Conservation (phyloP, 2,329 filamentous ascomycete genomes). For the Cytospora paraplurivora region DNA sequence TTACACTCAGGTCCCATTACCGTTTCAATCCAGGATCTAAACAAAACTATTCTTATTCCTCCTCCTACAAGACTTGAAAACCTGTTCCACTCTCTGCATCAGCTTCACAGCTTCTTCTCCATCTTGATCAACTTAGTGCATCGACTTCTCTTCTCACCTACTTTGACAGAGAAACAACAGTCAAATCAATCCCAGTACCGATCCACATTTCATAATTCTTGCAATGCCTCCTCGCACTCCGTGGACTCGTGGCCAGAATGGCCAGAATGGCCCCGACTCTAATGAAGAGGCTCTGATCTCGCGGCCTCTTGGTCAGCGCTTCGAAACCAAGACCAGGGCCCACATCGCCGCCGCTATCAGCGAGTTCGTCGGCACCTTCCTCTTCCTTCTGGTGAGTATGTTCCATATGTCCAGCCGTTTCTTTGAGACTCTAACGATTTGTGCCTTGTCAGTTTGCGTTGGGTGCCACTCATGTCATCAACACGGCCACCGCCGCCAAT, state of each 20-base stretch:
- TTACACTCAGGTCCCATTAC: too few relatives aligned
- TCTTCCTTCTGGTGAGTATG: conserved; percentile 49
- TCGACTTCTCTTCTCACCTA: background rate
- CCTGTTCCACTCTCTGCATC: background rate
- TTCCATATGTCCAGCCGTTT: background rate
- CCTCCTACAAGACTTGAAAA: too few relatives aligned
- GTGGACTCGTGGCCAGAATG: conserved; percentile 16
- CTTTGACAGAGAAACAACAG: background rate
- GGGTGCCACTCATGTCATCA: conserved; percentile 35
- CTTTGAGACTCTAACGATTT: background rate
- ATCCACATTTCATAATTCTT: background rate
- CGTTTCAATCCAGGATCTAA: background rate
- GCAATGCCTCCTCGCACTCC: conserved; percentile 28
- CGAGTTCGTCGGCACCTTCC: conserved; percentile 56
- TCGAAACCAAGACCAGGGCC: conserved; percentile 33
- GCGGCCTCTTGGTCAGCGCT: conserved; percentile 11
- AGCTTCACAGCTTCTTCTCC: background rate
- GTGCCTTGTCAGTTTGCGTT: conserved; percentile 32
- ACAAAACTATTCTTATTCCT: background rate
- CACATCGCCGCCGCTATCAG: conserved; percentile 47
- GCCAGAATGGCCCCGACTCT: conserved; percentile 12
- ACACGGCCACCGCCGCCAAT: conserved; percentile 30
- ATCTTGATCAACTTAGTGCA: background rate
- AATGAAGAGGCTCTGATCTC: conserved; percentile 22
- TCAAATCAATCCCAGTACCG: background rate